phyloP scores from a whole-genome alignment of 352 stramenopile species.

The Peronospora tabacina region DNA sequence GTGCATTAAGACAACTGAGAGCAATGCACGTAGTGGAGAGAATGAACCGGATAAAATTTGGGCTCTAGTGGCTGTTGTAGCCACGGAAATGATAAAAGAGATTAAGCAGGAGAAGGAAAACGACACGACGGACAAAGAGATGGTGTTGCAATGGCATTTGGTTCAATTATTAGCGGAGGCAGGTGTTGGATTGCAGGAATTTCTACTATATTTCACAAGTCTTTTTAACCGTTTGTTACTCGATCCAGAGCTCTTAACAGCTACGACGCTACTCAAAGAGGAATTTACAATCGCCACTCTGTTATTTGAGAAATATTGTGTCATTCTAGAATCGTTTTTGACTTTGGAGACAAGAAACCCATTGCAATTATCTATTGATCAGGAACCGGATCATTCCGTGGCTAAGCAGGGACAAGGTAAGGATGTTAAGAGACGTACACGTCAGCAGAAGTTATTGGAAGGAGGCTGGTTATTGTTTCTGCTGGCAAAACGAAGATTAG shows the following conservation, averaged over 20 bases:
- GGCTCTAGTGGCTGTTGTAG: slow-evolving; percentile 42
- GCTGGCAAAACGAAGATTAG: slow-evolving; percentile 41
- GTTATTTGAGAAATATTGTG: slow-evolving; percentile 71
- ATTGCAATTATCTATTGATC: slow-evolving; percentile 5
- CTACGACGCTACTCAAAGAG: slow-evolving; percentile 71
- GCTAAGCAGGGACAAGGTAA: slow-evolving; percentile 13
- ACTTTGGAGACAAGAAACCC: not conserved
- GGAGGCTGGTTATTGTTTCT: slow-evolving; percentile 74
- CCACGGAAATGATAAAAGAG: slow-evolving; percentile 36
- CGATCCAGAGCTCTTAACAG: slow-evolving; percentile 55
- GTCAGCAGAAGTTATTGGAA: slow-evolving; percentile 44
- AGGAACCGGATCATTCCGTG: slow-evolving; percentile 19
- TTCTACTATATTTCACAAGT: slow-evolving; percentile 65
- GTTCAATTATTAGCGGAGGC: slow-evolving; percentile 39
- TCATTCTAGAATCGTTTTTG: slow-evolving; percentile 44
- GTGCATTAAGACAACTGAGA: slow-evolving; percentile 12
- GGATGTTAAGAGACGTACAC: slow-evolving; percentile 4
- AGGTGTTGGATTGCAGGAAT: slow-evolving; percentile 50
- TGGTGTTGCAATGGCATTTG: slow-evolving; percentile 25
- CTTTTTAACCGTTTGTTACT: slow-evolving; percentile 77
- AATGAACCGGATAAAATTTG: slow-evolving; percentile 30
- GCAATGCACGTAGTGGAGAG: slow-evolving; percentile 18
- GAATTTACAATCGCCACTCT: slow-evolving; percentile 68
- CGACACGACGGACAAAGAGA: not conserved
- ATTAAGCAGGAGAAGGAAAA: slow-evolving; percentile 25